These are phyloP conservation scores for Cryptococcus sp. DNA, from an alignment of 1,284 basidiomycete genomes.

Conservation along the genomic window DNA sequence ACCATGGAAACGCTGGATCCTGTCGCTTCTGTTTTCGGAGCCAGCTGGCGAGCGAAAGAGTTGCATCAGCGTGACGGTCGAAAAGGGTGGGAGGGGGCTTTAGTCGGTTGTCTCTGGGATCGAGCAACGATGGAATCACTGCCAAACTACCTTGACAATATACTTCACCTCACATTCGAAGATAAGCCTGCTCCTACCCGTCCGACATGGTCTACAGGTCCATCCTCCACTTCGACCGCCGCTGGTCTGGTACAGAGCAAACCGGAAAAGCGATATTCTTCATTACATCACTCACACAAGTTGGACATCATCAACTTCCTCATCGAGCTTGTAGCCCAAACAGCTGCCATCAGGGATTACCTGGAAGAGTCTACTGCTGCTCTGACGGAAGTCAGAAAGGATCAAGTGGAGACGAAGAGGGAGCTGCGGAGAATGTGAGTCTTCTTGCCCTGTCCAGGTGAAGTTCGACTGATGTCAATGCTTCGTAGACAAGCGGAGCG, in stretches of 20 bases:
- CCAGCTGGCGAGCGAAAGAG: conserved; percentile 41
- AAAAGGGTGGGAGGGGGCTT: conserved; percentile 70
- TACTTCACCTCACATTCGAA: conserved; percentile 72
- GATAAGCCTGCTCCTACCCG: conserved; percentile 49
- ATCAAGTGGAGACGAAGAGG: conserved; percentile 90
- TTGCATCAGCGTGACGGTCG: conserved; percentile 39
- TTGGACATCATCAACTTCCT: conserved; percentile 83
- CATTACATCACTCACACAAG: conserved; percentile 73
- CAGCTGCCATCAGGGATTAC: conserved; percentile 78
- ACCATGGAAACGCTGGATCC: conserved; percentile 48
- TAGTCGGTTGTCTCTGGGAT: conserved; percentile 88
- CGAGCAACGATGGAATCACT: conserved; percentile 74
- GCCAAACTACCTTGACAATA: conserved; percentile 70
- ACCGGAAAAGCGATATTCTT: conserved; percentile 69
- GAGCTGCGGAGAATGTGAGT: conserved; percentile 81
- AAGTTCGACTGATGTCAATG: conserved; percentile 4
- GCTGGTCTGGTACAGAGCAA: conserved; percentile 45
- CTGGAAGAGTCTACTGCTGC: conserved; percentile 89
- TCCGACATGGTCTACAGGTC: conserved; percentile 51
- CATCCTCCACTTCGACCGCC: conserved; percentile 46
- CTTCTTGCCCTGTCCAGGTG: not conserved
- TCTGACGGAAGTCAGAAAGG: conserved; percentile 88
- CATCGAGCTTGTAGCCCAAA: conserved; percentile 85
- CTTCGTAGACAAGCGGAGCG: conserved; percentile 48
- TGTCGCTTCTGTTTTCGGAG: conserved; percentile 30